Conservation (phyloP, 352 stramenopile genomes). For the Phytophthora tentaculata region DNA sequence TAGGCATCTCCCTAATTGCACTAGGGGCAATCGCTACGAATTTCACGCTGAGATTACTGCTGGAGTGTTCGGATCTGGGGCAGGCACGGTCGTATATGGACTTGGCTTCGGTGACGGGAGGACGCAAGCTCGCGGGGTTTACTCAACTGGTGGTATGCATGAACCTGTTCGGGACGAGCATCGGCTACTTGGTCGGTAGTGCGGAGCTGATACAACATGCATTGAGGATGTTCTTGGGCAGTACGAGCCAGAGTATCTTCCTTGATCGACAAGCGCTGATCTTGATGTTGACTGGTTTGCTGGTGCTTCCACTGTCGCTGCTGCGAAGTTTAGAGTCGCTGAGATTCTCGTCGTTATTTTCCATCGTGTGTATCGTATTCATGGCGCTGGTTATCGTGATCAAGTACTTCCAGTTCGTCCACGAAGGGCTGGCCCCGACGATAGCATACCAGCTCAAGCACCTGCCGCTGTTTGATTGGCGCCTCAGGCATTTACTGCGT, state of each 20-base stretch:
- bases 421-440: conserved; percentile 60
- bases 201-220: conserved; percentile 79
- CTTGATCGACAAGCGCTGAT: conserved; percentile 75
- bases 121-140: conserved; percentile 66
- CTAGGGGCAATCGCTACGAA: conserved; percentile 77
- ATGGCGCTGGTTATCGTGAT: conserved; percentile 88
- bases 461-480: conserved; percentile 77
- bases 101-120: conserved; percentile 69
- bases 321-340: conserved; percentile 84
- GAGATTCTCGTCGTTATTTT: conserved; percentile 89
- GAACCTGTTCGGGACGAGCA: conserved; percentile 89
- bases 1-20: conserved; percentile 76
- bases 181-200: conserved; percentile 85
- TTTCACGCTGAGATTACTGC: conserved; percentile 83
- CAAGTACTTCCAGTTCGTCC: conserved; percentile 91
- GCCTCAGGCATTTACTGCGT: conserved; percentile 62
- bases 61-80: conserved; percentile 77
- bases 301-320: conserved; percentile 85
- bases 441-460: conserved; percentile 81
- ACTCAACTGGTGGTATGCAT: conserved; percentile 83
- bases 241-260: conserved; percentile 56
- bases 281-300: conserved; percentile 55
- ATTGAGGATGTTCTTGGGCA: conserved; percentile 55
- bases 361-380: conserved; percentile 88
- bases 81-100: conserved; percentile 87